Evolutionary conservation across 2,329 filamentous ascomycete genomes (phyloP).

Genomic region (Botryosphaeria agaves): DNA sequence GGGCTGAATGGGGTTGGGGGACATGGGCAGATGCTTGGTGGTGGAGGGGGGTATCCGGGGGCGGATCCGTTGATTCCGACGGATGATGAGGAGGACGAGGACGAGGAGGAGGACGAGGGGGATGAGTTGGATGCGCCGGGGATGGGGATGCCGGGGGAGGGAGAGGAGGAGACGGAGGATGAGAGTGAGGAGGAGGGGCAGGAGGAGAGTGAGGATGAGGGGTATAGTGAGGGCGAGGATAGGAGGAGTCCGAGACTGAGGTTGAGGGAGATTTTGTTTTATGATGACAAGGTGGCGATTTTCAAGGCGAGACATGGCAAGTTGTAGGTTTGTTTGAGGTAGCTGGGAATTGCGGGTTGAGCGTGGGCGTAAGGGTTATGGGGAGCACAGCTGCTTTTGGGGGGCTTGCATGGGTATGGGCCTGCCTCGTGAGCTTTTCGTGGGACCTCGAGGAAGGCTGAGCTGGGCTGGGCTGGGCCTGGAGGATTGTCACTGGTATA

Average conservation of each 20-base stretch:
- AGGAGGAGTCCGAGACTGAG: conserved; percentile 32
- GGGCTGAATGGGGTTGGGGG: conserved; percentile 13
- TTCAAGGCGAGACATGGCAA: conserved; percentile 56
- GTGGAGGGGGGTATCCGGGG: neutral
- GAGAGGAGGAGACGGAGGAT: conserved; percentile 3
- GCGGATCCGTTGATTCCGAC: too few species aligned
- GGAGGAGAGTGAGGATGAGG: conserved; percentile 7
- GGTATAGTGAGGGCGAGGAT: conserved; percentile 21
- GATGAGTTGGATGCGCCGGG: conserved; percentile 5
- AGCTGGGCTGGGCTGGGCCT: too few species aligned
- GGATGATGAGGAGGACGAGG: conserved; percentile 15
- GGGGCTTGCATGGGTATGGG: too few species aligned
- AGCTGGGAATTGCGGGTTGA: too few species aligned
- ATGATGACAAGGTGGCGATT: conserved; percentile 67
- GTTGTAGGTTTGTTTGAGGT: too few species aligned
- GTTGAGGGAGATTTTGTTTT: conserved; percentile 65
- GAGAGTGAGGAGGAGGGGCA: conserved; percentile 4
- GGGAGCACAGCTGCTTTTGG: too few species aligned
- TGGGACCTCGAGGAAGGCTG: too few species aligned
- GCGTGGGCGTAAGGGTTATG: too few species aligned
- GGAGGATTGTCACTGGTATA: too few species aligned
- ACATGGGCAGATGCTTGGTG: neutral
- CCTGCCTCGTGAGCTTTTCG: too few species aligned
- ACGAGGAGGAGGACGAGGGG: conserved; percentile 18
- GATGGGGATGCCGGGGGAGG: conserved; percentile 1